Base-by-base conservation (phyloP, 1,139 yeast species). In the Blastobotrys ciferrii region DNA sequence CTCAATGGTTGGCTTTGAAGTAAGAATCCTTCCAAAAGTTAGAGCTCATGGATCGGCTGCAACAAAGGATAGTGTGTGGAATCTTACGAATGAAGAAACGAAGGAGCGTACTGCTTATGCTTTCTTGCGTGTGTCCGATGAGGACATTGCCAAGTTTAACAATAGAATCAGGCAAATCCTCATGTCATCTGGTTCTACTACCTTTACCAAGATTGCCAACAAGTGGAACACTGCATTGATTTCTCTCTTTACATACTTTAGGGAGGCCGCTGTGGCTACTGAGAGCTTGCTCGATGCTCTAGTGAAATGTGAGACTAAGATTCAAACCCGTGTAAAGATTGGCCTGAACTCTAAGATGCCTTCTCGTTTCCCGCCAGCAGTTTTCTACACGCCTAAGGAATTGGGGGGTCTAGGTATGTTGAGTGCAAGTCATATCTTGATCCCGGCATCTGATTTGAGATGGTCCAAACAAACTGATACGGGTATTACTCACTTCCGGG, bases 281-380 rank as follows among this genome's bases (percentile, higher is more conserved):
- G 89, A 84, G 45, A 67, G 84, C 3, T 71, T 94, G 36, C 72
- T 94, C 12, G 97, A 91, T 65, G 74, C 82, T 1, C 71, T 94
- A 43, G 98, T 92, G 7, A 87, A 87, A 61, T 82, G 95, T 58
- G 99, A 94, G 63, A 91, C 97, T 1, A 85, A 87, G 62, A 84
- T 94, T 45, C 99, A 94, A 65, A 94, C 92, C 48, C 76, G 96
- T 56, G 96, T 94, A 19, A 94, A 94, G 64, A 80, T 92, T 72
- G 98, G 98, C 0, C 74, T 94, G 53, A 94, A 94, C 62, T 91
- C 98, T 6, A 94, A 94, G 68, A 94, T 94, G 99, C 99, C 99
- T 0, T 83, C 96, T 0, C 76, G 99, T 47, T 94, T 94, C 69
- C 99, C 99, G 2, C 99, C 98, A 0, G 98, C 97, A 1, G 98